These are phyloP conservation scores for Fagopyrum homotropicum DNA, from an alignment of 148 eudicot genomes.

Conservation along the genomic window DNA sequence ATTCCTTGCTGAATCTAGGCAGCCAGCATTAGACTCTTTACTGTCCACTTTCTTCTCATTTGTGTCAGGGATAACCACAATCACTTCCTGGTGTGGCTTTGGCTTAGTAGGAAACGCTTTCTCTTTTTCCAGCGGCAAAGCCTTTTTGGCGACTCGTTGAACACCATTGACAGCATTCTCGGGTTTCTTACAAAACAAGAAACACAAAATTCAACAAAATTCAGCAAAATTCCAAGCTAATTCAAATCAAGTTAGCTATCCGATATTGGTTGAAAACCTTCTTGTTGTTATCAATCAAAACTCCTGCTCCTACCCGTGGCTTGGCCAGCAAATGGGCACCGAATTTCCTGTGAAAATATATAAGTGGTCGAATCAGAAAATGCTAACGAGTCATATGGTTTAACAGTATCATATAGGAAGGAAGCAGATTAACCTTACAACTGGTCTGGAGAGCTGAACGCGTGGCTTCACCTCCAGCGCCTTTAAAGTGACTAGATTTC, in stretches of 20 bases:
- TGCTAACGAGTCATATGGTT: background rate
- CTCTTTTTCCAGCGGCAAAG: background rate
- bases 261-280: background rate
- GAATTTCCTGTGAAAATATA: conserved; percentile 24
- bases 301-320: conserved; percentile 41
- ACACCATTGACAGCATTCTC: background rate
- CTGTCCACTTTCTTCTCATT: conserved; percentile 21
- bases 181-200: background rate
- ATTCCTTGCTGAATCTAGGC: conserved; percentile 12
- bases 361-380: background rate
- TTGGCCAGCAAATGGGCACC: conserved; percentile 49
- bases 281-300: conserved; percentile 10
- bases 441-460: conserved; percentile 3
- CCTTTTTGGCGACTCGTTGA: background rate
- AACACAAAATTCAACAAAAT: background rate
- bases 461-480: conserved; percentile 2
- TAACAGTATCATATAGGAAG: background rate
- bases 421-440: background rate
- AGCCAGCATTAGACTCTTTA: conserved; percentile 18
- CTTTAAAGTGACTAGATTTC: conserved; percentile 39
- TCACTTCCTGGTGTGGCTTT: conserved; percentile 39
- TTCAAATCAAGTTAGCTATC: conserved; percentile 1
- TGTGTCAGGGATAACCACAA: conserved; percentile 69
- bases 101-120: conserved; percentile 16
- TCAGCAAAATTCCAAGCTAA: background rate